Conservation (phyloP, 805 yeast genomes). For the Wickerhamiella galacta region DNA sequence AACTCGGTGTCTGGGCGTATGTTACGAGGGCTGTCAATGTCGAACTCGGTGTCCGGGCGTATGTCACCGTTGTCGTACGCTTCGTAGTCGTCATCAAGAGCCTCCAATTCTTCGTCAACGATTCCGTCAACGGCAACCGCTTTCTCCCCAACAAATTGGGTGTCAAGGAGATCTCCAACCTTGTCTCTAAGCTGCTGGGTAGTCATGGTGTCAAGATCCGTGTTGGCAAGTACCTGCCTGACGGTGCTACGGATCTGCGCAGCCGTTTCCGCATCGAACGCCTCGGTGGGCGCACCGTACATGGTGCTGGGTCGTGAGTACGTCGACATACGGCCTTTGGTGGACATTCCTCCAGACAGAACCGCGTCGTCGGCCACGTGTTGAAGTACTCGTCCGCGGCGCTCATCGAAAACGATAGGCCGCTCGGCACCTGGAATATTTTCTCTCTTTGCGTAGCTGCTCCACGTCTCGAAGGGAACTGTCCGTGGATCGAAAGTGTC, state of each 20-base stretch:
- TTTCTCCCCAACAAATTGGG: conserved; percentile 19
- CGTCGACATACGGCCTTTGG: not conserved
- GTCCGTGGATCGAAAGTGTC: conserved; percentile 23
- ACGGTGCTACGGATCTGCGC: conserved; percentile 19
- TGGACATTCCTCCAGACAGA: not conserved
- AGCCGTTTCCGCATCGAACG: conserved; percentile 16
- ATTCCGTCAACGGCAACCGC: conserved; percentile 19
- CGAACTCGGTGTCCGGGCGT: too few species aligned
- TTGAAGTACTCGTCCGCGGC: conserved; percentile 20
- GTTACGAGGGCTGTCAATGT: too few species aligned
- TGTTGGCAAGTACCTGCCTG: conserved; percentile 17
- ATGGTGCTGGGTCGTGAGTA: not conserved
- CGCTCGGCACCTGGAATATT: conserved; percentile 25
- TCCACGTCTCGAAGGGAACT: conserved; percentile 26
- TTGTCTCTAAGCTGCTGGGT: conserved; percentile 21
- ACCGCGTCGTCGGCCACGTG: conserved; percentile 14
- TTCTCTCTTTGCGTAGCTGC: conserved; percentile 21
- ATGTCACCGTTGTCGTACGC: too few species aligned
- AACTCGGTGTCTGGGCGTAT: too few species aligned
- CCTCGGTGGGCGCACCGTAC: conserved; percentile 1
- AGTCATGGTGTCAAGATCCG: conserved; percentile 24
- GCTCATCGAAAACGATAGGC: conserved; percentile 20
- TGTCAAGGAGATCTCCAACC: conserved; percentile 23
- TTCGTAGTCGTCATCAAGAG: conserved; percentile 2
- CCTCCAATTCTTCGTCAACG: conserved; percentile 22